phyloP scores from a whole-genome alignment of 768 basidiomycete species.

The Crassisporium funariophilum region DNA sequence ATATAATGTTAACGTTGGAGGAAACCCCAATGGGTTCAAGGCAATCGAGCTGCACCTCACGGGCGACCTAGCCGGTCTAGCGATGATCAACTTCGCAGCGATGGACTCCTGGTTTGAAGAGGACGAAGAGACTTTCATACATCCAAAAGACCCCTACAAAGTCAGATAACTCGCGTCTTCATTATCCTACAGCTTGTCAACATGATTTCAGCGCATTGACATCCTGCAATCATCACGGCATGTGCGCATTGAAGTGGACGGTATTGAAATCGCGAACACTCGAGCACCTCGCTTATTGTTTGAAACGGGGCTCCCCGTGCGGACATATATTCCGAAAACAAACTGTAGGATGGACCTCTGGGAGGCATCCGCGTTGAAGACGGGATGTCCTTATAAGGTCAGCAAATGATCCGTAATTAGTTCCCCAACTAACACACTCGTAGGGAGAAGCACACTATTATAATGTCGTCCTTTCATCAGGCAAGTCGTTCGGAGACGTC shows the following conservation, averaged over 20 bases:
- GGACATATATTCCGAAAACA: slow-evolving; percentile 63
- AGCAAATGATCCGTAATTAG: slow-evolving; percentile 5
- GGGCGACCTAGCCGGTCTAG: slow-evolving; percentile 42
- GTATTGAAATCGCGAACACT: slow-evolving; percentile 65
- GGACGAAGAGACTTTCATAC: slow-evolving; percentile 60
- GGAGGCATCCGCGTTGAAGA: slow-evolving; percentile 44
- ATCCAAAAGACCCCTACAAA: slow-evolving; percentile 74
- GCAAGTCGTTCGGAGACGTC: slow-evolving; percentile 46
- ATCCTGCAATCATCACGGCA: slow-evolving; percentile 61
- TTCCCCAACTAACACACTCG: neutral
- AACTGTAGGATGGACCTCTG: slow-evolving; percentile 56
- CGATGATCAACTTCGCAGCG: slow-evolving; percentile 49
- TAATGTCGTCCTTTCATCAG: slow-evolving; percentile 47
- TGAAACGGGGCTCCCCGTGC: slow-evolving; percentile 57
- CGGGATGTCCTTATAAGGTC: slow-evolving; percentile 69
- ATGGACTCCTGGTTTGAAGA: slow-evolving; percentile 73
- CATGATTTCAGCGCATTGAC: slow-evolving; percentile 52
- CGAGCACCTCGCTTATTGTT: slow-evolving; percentile 54
- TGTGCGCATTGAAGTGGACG: slow-evolving; percentile 59
- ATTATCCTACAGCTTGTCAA: neutral
- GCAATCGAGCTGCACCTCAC: slow-evolving; percentile 32
- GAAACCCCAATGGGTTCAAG: slow-evolving; percentile 30
- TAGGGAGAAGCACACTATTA: slow-evolving; percentile 67
- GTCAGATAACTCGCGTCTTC: slow-evolving; percentile 29
- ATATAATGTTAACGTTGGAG: slow-evolving; percentile 51